Percentiles rank a stretch among this genome's conserved stretches.
phyloP scores from a whole-genome alignment of 345 rosid species.

The Brassica incana region DNA sequence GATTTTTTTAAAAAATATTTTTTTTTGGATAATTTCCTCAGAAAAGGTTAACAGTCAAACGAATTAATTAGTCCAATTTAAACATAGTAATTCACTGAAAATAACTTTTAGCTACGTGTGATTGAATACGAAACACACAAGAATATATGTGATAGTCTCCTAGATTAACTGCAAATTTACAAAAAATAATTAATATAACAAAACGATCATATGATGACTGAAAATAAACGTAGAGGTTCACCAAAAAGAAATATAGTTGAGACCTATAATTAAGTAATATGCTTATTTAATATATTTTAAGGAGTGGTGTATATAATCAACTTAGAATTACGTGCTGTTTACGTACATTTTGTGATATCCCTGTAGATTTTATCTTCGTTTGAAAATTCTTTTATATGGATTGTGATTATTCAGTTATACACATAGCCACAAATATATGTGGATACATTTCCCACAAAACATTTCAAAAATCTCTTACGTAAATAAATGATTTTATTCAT shows the following conservation, averaged over 20 bases:
- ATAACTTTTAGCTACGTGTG: neutral
- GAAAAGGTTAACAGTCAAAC: neutral
- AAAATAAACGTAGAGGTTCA: neutral
- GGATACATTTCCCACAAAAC: constrained; percentile 23
- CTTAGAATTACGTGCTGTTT: neutral
- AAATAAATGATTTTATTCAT: neutral
- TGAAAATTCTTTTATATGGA: constrained; percentile 21
- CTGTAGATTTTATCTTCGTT: neutral
- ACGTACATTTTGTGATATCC: neutral
- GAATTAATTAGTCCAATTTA: neutral
- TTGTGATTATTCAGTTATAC: constrained; percentile 24
- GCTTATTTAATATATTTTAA: neutral
- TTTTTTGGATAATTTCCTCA: neutral
- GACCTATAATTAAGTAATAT: neutral
- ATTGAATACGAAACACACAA: neutral
- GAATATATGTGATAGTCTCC: no score
- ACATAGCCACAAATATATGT: constrained; percentile 22
- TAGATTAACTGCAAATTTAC: neutral
- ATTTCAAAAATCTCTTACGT: constrained; percentile 31
- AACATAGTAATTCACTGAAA: neutral
- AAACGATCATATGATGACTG: neutral
- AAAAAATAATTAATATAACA: neutral
- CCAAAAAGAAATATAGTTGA: neutral
- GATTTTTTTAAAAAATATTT: neutral
- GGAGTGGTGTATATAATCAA: neutral